phyloP scores from a whole-genome alignment of 1,284 basidiomycete genomes.

The Moesziomyces parantarcticus region DNA sequence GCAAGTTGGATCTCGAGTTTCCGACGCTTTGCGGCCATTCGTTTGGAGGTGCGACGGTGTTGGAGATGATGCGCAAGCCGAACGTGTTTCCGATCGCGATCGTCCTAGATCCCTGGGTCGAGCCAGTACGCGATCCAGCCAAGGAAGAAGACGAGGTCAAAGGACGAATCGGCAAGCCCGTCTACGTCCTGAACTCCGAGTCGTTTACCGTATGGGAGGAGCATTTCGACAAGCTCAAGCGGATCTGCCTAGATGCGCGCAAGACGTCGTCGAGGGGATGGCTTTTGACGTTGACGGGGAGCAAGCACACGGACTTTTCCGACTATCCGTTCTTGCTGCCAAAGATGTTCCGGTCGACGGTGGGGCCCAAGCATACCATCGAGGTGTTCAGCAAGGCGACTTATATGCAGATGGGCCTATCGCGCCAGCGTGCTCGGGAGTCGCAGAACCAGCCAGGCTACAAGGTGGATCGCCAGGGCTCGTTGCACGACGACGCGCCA shows the following conservation, averaged over 20 bases:
- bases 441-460: slow-evolving; percentile 10
- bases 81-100: slow-evolving; percentile 47
- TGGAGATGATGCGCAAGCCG: slow-evolving; percentile 46
- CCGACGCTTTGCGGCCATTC: slow-evolving; percentile 58
- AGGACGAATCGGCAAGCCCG: slow-evolving; percentile 34
- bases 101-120: slow-evolving; percentile 59
- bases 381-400: slow-evolving; percentile 44
- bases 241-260: slow-evolving; percentile 45
- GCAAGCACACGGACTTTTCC: slow-evolving; percentile 57
- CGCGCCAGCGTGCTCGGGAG: slow-evolving; percentile 31
- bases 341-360: slow-evolving; percentile 54
- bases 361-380: slow-evolving; percentile 46
- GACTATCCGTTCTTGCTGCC: slow-evolving; percentile 61
- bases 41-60: slow-evolving; percentile 64
- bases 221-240: slow-evolving; percentile 48
- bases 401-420: slow-evolving; percentile 48
- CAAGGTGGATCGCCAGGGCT: slow-evolving; percentile 18
- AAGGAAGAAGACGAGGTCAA: slow-evolving; percentile 35
- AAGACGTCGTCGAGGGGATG: slow-evolving; percentile 44
- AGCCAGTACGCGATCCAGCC: slow-evolving; percentile 51
- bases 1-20: slow-evolving; percentile 51
- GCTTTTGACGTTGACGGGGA: slow-evolving; percentile 57
- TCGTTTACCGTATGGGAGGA: slow-evolving; percentile 53
- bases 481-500: slow-evolving; percentile 1
- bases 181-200: slow-evolving; percentile 60